Evolutionary conservation across 768 basidiomycete species (phyloP), one percentile per base, ranked within the genome.

Genomic region (Porphyrellus cyaneotinctus): DNA sequence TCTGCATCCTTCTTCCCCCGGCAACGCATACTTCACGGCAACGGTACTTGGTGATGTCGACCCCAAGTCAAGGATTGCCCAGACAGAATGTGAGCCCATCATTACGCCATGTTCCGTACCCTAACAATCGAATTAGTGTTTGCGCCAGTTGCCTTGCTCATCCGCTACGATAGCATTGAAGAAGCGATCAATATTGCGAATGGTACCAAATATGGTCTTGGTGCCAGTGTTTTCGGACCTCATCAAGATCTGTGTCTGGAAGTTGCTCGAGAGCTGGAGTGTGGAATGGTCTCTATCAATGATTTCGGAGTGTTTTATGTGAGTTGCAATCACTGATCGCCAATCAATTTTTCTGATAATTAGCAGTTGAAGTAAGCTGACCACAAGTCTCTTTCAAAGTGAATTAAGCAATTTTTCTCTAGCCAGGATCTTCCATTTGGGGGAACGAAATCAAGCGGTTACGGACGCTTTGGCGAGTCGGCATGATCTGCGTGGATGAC

Each of bases 271-370:
- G 73, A 76, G 43, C 74, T 99, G 46, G 84, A 95, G 47, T 95
- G 92, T 61, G 95, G 95, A 42, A 98, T 99, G 97, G 95, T 98
- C 4, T 86, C 94, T 18, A 78, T 97, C 56, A 98, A 98, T 61
- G 97, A 98, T 72, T 97, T 92, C 65, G 93, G 82, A 13, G 86
- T 88, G 9, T 92, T 85, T 72, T 92, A 93, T 65, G 84, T 90
- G 64, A 75, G 84, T 75, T 56, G 30, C 12, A 28, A 32, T 35
- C 14, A 30, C 18, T 43, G 32, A 43, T 49, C 45, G 52, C n/a
- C 33, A 41, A 23, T 43, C 36, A 18, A 35, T 48, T 49, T 54
- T 30, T 65, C 57, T 64, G 51, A 64, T 48, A 2, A 47, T 48
- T 28, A 22, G 44, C 57, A 88, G 86, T 70, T 90, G 57, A 89